Conservation (phyloP, 805 yeast genomes). For the Cyberlindnera nakhonratchasimensis region DNA sequence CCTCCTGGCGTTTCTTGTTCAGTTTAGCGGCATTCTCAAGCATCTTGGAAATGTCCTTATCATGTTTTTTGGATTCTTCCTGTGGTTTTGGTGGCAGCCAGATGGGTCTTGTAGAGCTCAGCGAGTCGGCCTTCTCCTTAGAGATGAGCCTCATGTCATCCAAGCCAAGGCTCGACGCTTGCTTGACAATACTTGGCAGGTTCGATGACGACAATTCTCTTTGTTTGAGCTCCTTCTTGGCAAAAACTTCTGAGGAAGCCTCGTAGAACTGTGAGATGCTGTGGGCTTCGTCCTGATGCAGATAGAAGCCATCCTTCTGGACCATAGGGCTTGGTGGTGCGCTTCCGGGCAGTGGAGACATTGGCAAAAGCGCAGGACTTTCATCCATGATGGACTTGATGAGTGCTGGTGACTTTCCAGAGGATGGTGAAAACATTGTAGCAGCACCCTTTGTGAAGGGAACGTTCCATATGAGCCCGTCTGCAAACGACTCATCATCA, state of each 20-base stretch:
- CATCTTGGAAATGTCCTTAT: slow-evolving; percentile 48
- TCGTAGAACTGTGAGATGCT: slow-evolving; percentile 26
- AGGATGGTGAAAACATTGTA: slow-evolving; percentile 22
- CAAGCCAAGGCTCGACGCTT: slow-evolving; percentile 38
- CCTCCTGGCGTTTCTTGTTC: slow-evolving; percentile 17
- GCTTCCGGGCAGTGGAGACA: slow-evolving; percentile 48
- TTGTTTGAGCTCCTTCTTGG: slow-evolving; percentile 16
- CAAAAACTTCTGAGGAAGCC: slow-evolving; percentile 17
- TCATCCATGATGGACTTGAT: slow-evolving; percentile 24
- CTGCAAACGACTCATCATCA: slow-evolving; percentile 34
- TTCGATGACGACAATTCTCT: slow-evolving; percentile 18
- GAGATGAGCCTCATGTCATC: slow-evolving; percentile 63
- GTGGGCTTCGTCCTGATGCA: slow-evolving; percentile 23
- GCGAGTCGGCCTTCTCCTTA: slow-evolving; percentile 25
- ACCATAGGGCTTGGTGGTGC: slow-evolving; percentile 7
- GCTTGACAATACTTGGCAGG: slow-evolving; percentile 37
- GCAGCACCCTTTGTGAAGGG: slow-evolving; percentile 41
- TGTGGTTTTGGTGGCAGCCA: slow-evolving; percentile 66
- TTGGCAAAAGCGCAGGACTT: slow-evolving; percentile 33
- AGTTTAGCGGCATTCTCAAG: slow-evolving; percentile 21
- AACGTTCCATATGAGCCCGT: slow-evolving; percentile 47
- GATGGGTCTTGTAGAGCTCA: slow-evolving; percentile 57
- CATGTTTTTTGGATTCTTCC: slow-evolving; percentile 53
- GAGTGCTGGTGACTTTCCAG: slow-evolving; percentile 25
- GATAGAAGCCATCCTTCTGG: slow-evolving; percentile 10